A percentile compares a stretch with the other conserved stretches of the same genome.
Evolutionary conservation across 331 rosid species (phyloP).

Genomic region (Arachis monticola): DNA sequence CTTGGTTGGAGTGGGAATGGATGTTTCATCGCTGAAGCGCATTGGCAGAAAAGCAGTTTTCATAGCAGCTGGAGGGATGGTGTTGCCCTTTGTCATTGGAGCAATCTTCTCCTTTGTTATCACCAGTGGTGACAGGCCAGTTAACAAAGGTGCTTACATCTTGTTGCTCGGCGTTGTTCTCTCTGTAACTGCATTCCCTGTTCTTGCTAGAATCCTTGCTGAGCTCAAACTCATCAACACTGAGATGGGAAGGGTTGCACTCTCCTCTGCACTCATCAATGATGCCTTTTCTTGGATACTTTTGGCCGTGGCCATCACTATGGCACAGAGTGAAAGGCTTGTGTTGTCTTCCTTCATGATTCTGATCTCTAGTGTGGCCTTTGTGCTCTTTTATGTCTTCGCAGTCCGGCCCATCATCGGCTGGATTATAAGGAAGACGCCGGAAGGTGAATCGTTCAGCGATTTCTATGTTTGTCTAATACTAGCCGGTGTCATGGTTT

Average conservation of each 20-base stretch:
- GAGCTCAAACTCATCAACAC: slow-evolving; percentile 80
- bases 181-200: slow-evolving; percentile 81
- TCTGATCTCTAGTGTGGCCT: slow-evolving; percentile 54
- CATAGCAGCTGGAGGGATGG: slow-evolving; percentile 72
- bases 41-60: slow-evolving; percentile 65
- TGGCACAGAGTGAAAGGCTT: slow-evolving; percentile 49
- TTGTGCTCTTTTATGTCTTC: slow-evolving; percentile 53
- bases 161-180: slow-evolving; percentile 75
- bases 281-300: slow-evolving; percentile 78
- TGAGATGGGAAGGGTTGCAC: slow-evolving; percentile 50
- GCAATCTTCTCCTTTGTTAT: slow-evolving; percentile 51
- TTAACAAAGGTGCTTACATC: slow-evolving; percentile 48
- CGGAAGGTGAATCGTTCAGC: slow-evolving; percentile 80
- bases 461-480: slow-evolving; percentile 73
- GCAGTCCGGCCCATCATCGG: slow-evolving; percentile 55
- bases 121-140: not conserved
- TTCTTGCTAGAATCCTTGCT: slow-evolving; percentile 74
- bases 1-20: slow-evolving; percentile 91
- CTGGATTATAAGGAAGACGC: slow-evolving; percentile 72
- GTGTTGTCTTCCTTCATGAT: slow-evolving; percentile 66
- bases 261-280: slow-evolving; percentile 56
- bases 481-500: slow-evolving; percentile 83
- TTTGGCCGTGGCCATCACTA: slow-evolving; percentile 66
- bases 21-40: slow-evolving; percentile 51
- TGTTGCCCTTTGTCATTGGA: slow-evolving; percentile 71